Base-by-base conservation (phyloP, 305 asterid species). In the Fraxinus floribunda region DNA sequence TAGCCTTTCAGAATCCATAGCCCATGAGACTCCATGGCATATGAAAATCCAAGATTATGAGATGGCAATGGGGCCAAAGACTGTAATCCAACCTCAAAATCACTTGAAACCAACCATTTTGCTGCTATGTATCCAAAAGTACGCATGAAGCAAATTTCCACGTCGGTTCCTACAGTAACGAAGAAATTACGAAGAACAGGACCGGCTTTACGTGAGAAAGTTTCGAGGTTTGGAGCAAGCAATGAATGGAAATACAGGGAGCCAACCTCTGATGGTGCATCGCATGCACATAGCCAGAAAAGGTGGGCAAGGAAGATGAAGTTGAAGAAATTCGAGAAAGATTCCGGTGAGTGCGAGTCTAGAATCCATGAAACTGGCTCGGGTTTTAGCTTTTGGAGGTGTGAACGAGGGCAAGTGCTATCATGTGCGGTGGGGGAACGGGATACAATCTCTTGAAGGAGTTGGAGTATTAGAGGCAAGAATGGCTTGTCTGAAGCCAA, bases 51-150 rank as follows among this genome's bases (percentile, higher is more conserved):
- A 0, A 92, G 92, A 29, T 34, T 76, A 44, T 66, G 79, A 15
- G 87, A 34, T 71, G 92, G 76, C 24, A 79, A 26, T 2, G 86
- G 75, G 78, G 94, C 29, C 89, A 90, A 20, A 18, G 84, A 60
- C 15, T 81, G 82, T 62, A 89, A 74, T 18, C 96, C 94, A 52
- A 81, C 82, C 20, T 90, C 91, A 2, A 92, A 83, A 36, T 92
- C 95, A 39, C 85, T 89, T 32, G 93, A 87, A 55, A 94, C 88
- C 77, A 94, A 39, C 91, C 91, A 90, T 78, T 94, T 93, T 1
- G 94, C 92, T 46, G 91, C 55, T 85, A 94, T 90, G 92, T 94
- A 94, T 78, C 98, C 97, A 36, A 90, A 87, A 15, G 97, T 89
- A 79, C 98, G 95, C 86, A 86, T 80, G 91, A 94, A 86, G 70